These are phyloP conservation scores for Aleurites moluccanus DNA, from an alignment of 441 rosid genomes.

Conservation along the genomic window DNA sequence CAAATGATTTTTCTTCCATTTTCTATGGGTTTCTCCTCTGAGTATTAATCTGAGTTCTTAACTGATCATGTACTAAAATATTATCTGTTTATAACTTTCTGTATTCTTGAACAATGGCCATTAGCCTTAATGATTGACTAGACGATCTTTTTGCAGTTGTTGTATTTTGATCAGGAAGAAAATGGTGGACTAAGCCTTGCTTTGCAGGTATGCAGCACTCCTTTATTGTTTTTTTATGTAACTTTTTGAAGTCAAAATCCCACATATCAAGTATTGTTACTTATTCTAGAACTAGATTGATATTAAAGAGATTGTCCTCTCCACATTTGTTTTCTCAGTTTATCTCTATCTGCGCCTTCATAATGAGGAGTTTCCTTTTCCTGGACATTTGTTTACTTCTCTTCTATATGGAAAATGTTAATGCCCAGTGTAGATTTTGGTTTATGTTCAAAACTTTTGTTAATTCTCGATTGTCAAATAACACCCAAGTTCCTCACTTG, in stretches of 20 bases:
- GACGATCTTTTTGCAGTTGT: constrained; percentile 61
- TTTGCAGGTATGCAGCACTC: constrained; percentile 57
- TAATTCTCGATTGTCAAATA: neutral
- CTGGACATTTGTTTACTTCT: neutral
- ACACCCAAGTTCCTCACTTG: neutral
- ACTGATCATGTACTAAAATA: neutral
- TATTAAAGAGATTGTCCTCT: neutral
- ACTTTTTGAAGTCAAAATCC: neutral
- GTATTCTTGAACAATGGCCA: neutral
- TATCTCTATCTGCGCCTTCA: neutral
- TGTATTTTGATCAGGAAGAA: constrained; percentile 83
- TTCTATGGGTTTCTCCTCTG: neutral
- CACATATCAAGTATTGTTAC: neutral
- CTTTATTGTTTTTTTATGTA: neutral
- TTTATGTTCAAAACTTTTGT: neutral
- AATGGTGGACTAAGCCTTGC: constrained; percentile 83
- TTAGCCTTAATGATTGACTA: constrained; percentile 24
- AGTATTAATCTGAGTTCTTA: neutral
- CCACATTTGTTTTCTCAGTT: neutral
- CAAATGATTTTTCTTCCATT: neutral
- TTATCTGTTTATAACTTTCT: neutral
- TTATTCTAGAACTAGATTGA: constrained; percentile 2
- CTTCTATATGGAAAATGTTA: neutral
- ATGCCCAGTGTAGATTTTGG: neutral
- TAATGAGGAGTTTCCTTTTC: neutral